Evolutionary conservation across 208 protist species (phyloP), one percentile per base, ranked within the genome.

Genomic region (Trypanosoma cruzi): DNA sequence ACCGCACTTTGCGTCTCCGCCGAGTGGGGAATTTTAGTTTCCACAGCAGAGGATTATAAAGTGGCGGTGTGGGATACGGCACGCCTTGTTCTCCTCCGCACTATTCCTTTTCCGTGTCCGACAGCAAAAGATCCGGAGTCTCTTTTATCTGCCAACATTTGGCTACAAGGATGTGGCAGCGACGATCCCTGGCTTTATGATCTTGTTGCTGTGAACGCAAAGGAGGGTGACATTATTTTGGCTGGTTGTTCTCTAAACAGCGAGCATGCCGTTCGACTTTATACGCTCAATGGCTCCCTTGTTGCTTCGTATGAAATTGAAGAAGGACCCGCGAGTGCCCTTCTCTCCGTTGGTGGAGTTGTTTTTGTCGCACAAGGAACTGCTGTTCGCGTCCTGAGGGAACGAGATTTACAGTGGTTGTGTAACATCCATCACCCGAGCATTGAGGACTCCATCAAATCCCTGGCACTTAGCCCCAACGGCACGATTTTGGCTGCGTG

Each of bases 11-110:
- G 16, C 54, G 53, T 68, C 42, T 71, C 68, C 26, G 11, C 28
- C n/a, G 68, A 74, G 28, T 81, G 75, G 75, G 64, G 70, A 22
- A 68, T 77, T 72, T 63, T 81, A 14, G 70, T 81, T 22, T 81
- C 75, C 29, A 64, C 70, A 1, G 60, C 69, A n/a, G 46, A 70
- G 44, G 75, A 74, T 62, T 48, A 62, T 52, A 71, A 34, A 28
- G 64, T 68, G 26, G 59, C 57, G 26, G 32, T 81, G 29, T 81
- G 75, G 75, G 75, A 81, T 68, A 60, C 64, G 18, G 31, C 28
- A 10, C 75, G 75, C 28, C 28, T 59, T 49, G 56, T 81, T 20
- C 58, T 77, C 3, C 26, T 81, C 36, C 70, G 75, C 5, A 71
- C 68, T 13, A 80, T 80, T 54, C 50, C 74, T 4, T 49, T 34